phyloP scores from a whole-genome alignment of 2,329 filamentous ascomycete genomes.

The Aspergillus sclerotialis region DNA sequence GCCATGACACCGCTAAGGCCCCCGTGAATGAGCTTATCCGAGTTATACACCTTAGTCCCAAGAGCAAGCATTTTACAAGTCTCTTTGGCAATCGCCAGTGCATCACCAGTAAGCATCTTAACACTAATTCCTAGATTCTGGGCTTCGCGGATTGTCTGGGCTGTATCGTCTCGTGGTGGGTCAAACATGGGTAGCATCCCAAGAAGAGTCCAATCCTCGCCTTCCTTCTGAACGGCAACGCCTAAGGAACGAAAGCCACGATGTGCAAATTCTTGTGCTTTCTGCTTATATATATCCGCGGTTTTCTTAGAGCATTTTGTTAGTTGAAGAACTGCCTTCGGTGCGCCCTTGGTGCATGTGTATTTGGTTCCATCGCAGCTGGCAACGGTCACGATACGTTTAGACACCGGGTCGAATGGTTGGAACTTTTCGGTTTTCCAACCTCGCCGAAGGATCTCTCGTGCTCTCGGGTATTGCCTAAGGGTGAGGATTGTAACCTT shows the following conservation, averaged over 20 bases:
- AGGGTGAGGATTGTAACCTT: constrained; percentile 71
- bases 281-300: constrained; percentile 60
- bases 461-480: constrained; percentile 66
- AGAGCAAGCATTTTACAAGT: constrained; percentile 75
- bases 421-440: constrained; percentile 73
- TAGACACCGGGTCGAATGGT: constrained; percentile 66
- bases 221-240: constrained; percentile 70
- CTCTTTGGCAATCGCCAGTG: constrained; percentile 72
- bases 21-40: constrained; percentile 68
- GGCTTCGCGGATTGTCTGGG: constrained; percentile 69
- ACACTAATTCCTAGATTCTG: constrained; percentile 69
- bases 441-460: constrained; percentile 65
- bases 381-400: constrained; percentile 67
- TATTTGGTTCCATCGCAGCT: constrained; percentile 62
- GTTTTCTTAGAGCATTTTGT: constrained; percentile 60
- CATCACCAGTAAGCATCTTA: constrained; percentile 76
- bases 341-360: constrained; percentile 70
- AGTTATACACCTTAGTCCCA: constrained; percentile 75
- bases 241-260: constrained; percentile 74
- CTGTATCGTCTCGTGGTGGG: constrained; percentile 70
- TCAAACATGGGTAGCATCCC: constrained; percentile 78
- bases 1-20: constrained; percentile 66
- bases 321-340: constrained; percentile 65
- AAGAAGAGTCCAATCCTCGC: constrained; percentile 65
- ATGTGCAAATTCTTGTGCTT: constrained; percentile 67